Conservation (phyloP, 768 basidiomycete species). For the Panaeolus cyanescens region DNA sequence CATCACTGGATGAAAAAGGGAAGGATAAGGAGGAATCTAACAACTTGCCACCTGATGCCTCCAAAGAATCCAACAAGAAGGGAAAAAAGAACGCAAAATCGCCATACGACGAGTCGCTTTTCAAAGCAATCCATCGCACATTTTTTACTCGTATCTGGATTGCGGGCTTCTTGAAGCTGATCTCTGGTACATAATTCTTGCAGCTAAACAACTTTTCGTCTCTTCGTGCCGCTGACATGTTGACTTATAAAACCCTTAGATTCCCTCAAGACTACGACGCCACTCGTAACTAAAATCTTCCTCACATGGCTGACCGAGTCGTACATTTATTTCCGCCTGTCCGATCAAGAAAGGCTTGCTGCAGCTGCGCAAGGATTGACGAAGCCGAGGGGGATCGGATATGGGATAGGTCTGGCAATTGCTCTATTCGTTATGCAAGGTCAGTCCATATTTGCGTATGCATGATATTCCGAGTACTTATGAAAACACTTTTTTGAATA, state of each 20-base stretch:
- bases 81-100: conserved; percentile 4
- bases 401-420: conserved; percentile 61
- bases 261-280: conserved; percentile 53
- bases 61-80: conserved; percentile 2
- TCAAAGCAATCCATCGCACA: conserved; percentile 46
- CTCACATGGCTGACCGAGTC: conserved; percentile 57
- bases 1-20: conserved; percentile 1
- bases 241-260: conserved; percentile 24
- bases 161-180: conserved; percentile 47
- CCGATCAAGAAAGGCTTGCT: conserved; percentile 36
- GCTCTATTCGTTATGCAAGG: conserved; percentile 66
- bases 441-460: conserved; percentile 15
- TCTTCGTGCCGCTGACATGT: background rate
- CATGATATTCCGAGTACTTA: background rate
- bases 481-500: conserved; percentile 9
- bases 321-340: conserved; percentile 40
- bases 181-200: conserved; percentile 31
- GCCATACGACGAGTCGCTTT: conserved; percentile 49
- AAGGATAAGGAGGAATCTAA: conserved; percentile 8
- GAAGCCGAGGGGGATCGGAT: conserved; percentile 52
- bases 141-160: conserved; percentile 50
- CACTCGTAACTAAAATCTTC: conserved; percentile 59
- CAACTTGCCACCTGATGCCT: conserved; percentile 5
- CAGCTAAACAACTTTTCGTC: background rate
- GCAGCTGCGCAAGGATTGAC: conserved; percentile 24